Evolutionary conservation across 495 filamentous ascomycete genomes (phyloP).

Genomic region (Penicillium longicatenatum): DNA sequence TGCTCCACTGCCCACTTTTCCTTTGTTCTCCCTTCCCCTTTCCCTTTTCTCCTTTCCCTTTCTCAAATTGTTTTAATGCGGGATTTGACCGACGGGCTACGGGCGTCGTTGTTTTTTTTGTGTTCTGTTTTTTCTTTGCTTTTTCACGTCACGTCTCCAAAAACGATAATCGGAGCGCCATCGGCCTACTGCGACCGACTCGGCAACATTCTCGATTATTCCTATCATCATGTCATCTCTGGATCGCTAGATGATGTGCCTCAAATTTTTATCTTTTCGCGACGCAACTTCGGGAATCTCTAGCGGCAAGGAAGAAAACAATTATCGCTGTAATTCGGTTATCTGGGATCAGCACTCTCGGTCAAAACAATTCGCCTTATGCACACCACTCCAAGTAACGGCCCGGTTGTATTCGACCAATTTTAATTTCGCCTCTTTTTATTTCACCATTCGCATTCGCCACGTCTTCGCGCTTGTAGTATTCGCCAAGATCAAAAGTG

Average conservation of each 20-base stretch:
- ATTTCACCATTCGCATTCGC: slow-evolving; percentile 24
- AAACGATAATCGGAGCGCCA: slow-evolving; percentile 35
- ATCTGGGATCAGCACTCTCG: slow-evolving; percentile 49
- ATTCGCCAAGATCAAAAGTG: slow-evolving; percentile 10
- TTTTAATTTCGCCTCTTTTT: slow-evolving; percentile 31
- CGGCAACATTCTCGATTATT: slow-evolving; percentile 33
- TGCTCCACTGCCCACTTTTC: slow-evolving; percentile 14
- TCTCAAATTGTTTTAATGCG: slow-evolving; percentile 39
- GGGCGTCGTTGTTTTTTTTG: slow-evolving; percentile 39
- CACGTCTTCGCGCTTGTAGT: slow-evolving; percentile 46
- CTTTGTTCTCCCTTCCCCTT: slow-evolving; percentile 13
- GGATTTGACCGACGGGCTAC: slow-evolving; percentile 39
- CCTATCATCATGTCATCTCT: slow-evolving; percentile 42
- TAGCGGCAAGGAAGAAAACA: slow-evolving; percentile 49
- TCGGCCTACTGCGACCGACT: slow-evolving; percentile 36
- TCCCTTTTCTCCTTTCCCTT: slow-evolving; percentile 18
- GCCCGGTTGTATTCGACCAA: slow-evolving; percentile 50
- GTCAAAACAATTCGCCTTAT: slow-evolving; percentile 46
- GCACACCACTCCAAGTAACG: slow-evolving; percentile 47
- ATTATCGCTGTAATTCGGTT: slow-evolving; percentile 56
- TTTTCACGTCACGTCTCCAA: slow-evolving; percentile 36
- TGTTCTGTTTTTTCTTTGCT: slow-evolving; percentile 20
- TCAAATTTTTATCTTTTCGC: slow-evolving; percentile 43
- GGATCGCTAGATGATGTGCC: slow-evolving; percentile 43
- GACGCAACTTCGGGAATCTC: slow-evolving; percentile 43